Evolutionary conservation across 768 basidiomycete species (phyloP).

Genomic region (Termitomyces sp.): DNA sequence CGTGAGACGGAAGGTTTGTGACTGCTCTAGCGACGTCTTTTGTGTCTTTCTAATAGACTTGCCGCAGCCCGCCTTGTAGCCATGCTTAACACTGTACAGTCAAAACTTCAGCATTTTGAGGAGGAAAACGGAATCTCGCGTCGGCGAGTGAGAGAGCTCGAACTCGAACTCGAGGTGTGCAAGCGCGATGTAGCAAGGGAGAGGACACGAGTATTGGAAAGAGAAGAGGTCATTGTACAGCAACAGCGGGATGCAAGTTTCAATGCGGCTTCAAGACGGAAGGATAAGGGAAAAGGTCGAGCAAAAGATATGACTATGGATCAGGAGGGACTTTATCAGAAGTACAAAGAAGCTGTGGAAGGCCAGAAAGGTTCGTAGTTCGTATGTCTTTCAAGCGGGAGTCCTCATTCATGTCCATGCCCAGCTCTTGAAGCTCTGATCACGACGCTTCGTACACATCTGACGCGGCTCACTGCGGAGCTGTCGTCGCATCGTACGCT

Average conservation of each 20-base stretch:
- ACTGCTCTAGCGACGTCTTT: not conserved
- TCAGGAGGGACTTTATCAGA: slow-evolving; percentile 33
- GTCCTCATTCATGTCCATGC: slow-evolving; percentile 18
- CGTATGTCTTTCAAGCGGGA: not conserved
- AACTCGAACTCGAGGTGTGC: slow-evolving; percentile 79
- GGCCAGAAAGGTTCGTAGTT: slow-evolving; percentile 79
- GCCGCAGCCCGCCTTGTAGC: slow-evolving; percentile 52
- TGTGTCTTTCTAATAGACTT: not conserved
- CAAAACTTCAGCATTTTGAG: slow-evolving; percentile 68
- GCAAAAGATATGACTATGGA: slow-evolving; percentile 24
- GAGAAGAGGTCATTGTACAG: slow-evolving; percentile 40
- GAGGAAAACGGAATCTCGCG: slow-evolving; percentile 79
- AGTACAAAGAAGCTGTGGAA: slow-evolving; percentile 75
- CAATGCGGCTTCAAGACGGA: slow-evolving; percentile 17
- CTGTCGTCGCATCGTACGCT: slow-evolving; percentile 71
- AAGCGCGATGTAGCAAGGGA: slow-evolving; percentile 74
- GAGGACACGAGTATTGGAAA: slow-evolving; percentile 56
- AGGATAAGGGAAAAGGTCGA: slow-evolving; percentile 33
- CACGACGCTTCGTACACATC: slow-evolving; percentile 62
- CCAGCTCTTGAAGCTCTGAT: slow-evolving; percentile 81
- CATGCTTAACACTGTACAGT: slow-evolving; percentile 58
- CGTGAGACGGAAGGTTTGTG: slow-evolving; percentile 62
- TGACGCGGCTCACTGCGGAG: slow-evolving; percentile 73
- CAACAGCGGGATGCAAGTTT: slow-evolving; percentile 23
- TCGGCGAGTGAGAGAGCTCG: slow-evolving; percentile 79